These are phyloP conservation scores for Melastoma malabathricum DNA, from an alignment of 345 rosid genomes.

Conservation along the genomic window DNA sequence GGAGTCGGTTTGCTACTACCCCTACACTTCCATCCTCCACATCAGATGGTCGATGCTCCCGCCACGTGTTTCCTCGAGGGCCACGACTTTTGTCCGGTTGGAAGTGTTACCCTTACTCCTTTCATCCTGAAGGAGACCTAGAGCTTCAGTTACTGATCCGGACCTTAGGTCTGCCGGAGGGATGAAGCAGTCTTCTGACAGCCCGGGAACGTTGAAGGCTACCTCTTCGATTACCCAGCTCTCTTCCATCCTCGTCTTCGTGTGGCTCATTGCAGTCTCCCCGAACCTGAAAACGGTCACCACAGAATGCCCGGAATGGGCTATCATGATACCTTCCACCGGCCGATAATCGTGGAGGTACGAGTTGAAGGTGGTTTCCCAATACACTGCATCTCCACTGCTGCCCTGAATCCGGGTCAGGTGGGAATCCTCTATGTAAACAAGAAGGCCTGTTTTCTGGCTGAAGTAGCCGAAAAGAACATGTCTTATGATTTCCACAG, in stretches of 20 bases:
- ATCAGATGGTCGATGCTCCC: no score
- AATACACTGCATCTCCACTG: conserved; percentile 16
- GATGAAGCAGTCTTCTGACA: conserved; percentile 75
- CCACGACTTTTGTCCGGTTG: conserved; percentile 52
- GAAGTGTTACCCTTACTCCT: conserved; percentile 34
- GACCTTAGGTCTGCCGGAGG: conserved; percentile 78
- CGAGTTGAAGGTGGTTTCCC: conserved; percentile 90
- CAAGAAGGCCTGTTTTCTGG: conserved; percentile 29
- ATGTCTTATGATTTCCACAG: conserved; percentile 22
- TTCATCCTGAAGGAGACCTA: conserved; percentile 55
- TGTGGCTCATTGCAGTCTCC: conserved; percentile 64
- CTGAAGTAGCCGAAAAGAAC: conserved; percentile 24
- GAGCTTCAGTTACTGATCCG: conserved; percentile 41
- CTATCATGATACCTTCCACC: conserved; percentile 91
- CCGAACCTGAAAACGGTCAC: conserved; percentile 89
- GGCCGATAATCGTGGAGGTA: conserved; percentile 66
- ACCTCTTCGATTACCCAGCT: conserved; percentile 94
- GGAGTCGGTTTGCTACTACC: no score
- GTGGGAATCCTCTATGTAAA: conserved; percentile 39
- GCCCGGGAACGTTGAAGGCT: conserved; percentile 82
- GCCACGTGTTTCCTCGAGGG: conserved; percentile 39
- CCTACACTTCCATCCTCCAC: no score
- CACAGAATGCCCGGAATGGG: conserved; percentile 79
- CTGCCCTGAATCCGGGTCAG: conserved; percentile 32
- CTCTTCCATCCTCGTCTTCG: conserved; percentile 92